phyloP scores from a whole-genome alignment of 2,329 filamentous ascomycete species.

The Ploettnerulaceae sp. region DNA sequence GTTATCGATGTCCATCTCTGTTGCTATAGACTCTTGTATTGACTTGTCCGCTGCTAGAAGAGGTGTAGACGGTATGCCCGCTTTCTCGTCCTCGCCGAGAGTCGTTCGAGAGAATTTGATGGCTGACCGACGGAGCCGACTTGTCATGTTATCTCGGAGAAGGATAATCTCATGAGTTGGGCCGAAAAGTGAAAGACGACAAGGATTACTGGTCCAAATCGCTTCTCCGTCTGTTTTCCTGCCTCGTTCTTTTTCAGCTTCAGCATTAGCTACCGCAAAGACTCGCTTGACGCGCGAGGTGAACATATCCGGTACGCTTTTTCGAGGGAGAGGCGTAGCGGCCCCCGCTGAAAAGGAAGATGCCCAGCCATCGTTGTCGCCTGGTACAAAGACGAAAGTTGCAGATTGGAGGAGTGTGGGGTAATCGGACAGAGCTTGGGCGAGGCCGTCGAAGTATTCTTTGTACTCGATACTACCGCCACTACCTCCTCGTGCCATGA shows the following conservation, averaged over 20 bases:
- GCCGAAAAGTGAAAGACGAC: conserved; percentile 77
- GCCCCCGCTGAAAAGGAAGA: conserved; percentile 78
- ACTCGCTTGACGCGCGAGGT: conserved; percentile 79
- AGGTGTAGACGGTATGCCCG: conserved; percentile 21
- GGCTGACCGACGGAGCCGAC: conserved; percentile 70
- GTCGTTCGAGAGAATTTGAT: conserved; percentile 59
- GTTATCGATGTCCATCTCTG: conserved; percentile 43
- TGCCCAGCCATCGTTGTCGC: conserved; percentile 96
- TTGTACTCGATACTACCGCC: conserved; percentile 93
- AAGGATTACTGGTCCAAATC: conserved; percentile 85
- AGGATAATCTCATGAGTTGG: conserved; percentile 82
- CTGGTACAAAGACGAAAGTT: conserved; percentile 89
- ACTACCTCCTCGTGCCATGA: conserved; percentile 63
- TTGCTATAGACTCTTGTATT: neutral
- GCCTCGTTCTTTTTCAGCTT: conserved; percentile 49
- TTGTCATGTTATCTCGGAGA: conserved; percentile 80
- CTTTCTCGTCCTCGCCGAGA: conserved; percentile 32
- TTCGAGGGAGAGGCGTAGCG: conserved; percentile 63
- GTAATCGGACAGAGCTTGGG: conserved; percentile 77
- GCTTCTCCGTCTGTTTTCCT: conserved; percentile 61
- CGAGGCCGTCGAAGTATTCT: conserved; percentile 87
- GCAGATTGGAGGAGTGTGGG: conserved; percentile 71
- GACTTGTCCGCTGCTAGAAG: conserved; percentile 7
- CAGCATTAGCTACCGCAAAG: conserved; percentile 73
- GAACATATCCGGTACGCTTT: conserved; percentile 79